phyloP scores from a whole-genome alignment of 2,329 filamentous ascomycete species.

The Aureobasidium sp. region DNA sequence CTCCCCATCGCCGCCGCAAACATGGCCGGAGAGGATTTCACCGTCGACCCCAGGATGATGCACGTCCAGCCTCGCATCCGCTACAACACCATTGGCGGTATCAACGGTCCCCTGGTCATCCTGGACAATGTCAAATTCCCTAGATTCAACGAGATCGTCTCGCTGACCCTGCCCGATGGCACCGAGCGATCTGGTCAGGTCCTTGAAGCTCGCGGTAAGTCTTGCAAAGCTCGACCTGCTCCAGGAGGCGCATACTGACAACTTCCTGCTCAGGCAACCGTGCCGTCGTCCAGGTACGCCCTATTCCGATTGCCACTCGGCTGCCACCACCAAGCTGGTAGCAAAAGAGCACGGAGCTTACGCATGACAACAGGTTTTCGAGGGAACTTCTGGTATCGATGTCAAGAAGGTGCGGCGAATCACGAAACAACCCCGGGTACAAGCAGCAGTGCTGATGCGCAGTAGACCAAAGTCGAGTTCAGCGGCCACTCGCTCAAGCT shows the following conservation, averaged over 20 bases:
- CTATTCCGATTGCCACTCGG: not conserved
- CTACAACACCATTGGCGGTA: constrained; percentile 97
- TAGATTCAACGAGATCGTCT: constrained; percentile 95
- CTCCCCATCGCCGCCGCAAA: not conserved
- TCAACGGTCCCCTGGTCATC: constrained; percentile 96
- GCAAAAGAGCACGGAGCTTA: not conserved
- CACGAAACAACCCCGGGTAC: constrained; percentile 32
- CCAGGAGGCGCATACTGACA: not conserved
- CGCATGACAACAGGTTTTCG: constrained; percentile 63
- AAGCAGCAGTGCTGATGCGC: constrained; percentile 30
- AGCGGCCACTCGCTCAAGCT: constrained; percentile 96
- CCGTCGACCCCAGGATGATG: constrained; percentile 42
- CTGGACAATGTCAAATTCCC: constrained; percentile 99
- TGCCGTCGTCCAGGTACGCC: constrained; percentile 80
- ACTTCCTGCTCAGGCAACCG: constrained; percentile 59
- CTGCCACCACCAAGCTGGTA: not conserved
- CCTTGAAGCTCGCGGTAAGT: constrained; percentile 85
- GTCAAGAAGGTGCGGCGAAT: constrained; percentile 61
- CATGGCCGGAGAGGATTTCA: constrained; percentile 25
- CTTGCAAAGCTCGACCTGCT: not conserved
- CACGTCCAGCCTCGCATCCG: constrained; percentile 62
- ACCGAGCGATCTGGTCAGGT: constrained; percentile 90
- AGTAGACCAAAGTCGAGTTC: constrained; percentile 85
- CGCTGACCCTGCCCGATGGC: constrained; percentile 90
- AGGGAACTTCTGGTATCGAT: constrained; percentile 94